phyloP scores from a whole-genome alignment of 768 basidiomycete genomes.

The Amanita muscaria region DNA sequence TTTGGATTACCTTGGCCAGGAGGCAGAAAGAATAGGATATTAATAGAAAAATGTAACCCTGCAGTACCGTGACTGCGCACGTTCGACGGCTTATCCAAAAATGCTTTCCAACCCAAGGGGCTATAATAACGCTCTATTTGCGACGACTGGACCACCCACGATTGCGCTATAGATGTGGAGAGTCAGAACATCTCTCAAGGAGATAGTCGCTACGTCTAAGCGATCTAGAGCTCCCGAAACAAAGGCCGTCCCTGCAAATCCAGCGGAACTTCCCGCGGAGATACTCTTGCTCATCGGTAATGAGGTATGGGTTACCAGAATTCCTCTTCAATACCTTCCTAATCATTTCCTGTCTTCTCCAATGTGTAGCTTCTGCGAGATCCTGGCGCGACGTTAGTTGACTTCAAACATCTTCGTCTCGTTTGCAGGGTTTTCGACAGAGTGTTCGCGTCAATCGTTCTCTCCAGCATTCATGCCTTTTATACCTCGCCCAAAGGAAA shows the following conservation, averaged over 20 bases:
- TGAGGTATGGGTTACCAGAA: background rate
- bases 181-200: background rate
- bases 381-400: background rate
- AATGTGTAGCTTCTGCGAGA: background rate
- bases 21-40: too few relatives aligned
- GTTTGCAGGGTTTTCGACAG: slow-evolving; percentile 4
- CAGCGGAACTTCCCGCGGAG: slow-evolving; percentile 1
- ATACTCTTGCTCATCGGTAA: slow-evolving; percentile 1
- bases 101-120: too few relatives aligned
- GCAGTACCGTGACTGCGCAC: too few relatives aligned
- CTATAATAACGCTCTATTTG: too few relatives aligned
- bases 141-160: too few relatives aligned
- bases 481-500: background rate
- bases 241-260: background rate
- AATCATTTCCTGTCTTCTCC: too few relatives aligned
- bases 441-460: slow-evolving; percentile 3
- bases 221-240: too few relatives aligned
- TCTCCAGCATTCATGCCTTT: slow-evolving; percentile 3
- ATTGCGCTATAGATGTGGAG: background rate
- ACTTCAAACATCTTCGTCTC: slow-evolving; percentile 3
- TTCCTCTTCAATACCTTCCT: background rate
- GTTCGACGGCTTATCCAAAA: background rate
- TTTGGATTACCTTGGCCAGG: too few relatives aligned
- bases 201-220: background rate
- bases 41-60: too few relatives aligned